Conservation (phyloP, 148 eudicot species). For the Camellia japonica region DNA sequence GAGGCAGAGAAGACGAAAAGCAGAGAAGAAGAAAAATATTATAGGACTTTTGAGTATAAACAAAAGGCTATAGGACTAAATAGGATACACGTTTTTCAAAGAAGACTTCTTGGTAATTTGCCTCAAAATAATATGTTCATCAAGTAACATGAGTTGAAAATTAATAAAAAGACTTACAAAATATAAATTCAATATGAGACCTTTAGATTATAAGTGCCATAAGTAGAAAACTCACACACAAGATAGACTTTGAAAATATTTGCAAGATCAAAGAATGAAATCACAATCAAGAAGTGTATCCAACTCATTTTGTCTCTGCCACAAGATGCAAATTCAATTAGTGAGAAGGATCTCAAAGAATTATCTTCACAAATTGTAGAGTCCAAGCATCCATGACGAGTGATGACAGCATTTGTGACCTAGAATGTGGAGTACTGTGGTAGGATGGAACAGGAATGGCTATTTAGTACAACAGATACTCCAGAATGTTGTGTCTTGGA, state of each 20-base stretch:
- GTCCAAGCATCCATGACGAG: background rate
- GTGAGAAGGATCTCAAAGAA: background rate
- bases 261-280: background rate
- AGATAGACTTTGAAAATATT: background rate
- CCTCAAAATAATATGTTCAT: background rate
- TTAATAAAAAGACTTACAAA: background rate
- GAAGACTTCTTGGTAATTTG: too few relatives aligned
- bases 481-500: background rate
- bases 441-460: background rate
- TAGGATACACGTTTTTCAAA: too few relatives aligned
- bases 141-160: background rate
- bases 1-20: too few relatives aligned
- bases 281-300: background rate
- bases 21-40: too few relatives aligned
- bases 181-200: background rate
- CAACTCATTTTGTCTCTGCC: background rate
- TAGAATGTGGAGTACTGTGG: background rate
- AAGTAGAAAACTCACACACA: background rate
- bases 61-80: too few relatives aligned
- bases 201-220: too few relatives aligned
- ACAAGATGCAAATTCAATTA: background rate
- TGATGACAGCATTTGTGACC: background rate
- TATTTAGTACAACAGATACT: background rate
- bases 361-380: background rate
- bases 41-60: too few relatives aligned